Percentiles rank a stretch among this genome's conserved stretches.
These are phyloP conservation scores for Spongiforma sp. DNA, from an alignment of 1,284 basidiomycete genomes.

Conservation along the genomic window DNA sequence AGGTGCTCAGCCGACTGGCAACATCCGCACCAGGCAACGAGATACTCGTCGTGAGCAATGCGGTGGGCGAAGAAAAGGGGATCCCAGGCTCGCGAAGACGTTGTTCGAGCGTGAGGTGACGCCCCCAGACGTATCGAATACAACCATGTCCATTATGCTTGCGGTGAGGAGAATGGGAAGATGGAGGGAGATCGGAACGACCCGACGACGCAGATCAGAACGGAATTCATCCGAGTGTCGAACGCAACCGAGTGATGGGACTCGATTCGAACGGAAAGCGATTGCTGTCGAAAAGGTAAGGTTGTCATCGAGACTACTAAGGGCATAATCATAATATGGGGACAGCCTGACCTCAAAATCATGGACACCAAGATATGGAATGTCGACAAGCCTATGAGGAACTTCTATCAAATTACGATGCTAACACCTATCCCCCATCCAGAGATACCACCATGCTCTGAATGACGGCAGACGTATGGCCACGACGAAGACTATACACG, in stretches of 20 bases:
- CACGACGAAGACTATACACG: slow-evolving; percentile 72
- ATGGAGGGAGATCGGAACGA: slow-evolving; percentile 43
- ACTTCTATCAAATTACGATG: slow-evolving; percentile 73
- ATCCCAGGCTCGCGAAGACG: slow-evolving; percentile 36
- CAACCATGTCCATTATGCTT: slow-evolving; percentile 59
- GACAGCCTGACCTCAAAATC: slow-evolving; percentile 74
- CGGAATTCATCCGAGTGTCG: slow-evolving; percentile 39
- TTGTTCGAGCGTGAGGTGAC: slow-evolving; percentile 54
- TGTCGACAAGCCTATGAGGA: slow-evolving; percentile 60
- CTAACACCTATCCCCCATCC: slow-evolving; percentile 74
- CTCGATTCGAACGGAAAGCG: slow-evolving; percentile 57
- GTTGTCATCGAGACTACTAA: background rate
- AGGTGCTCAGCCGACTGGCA: slow-evolving; percentile 37
- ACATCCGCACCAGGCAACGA: slow-evolving; percentile 49
- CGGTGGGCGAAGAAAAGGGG: slow-evolving; percentile 38
- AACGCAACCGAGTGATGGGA: slow-evolving; percentile 63
- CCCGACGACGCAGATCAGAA: slow-evolving; percentile 47
- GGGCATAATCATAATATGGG: slow-evolving; percentile 50
- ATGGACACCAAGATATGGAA: slow-evolving; percentile 80
- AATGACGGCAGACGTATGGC: slow-evolving; percentile 71
- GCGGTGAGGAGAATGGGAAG: slow-evolving; percentile 39
- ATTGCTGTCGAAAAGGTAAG: slow-evolving; percentile 42
- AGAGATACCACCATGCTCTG: slow-evolving; percentile 60
- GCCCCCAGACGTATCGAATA: slow-evolving; percentile 68
- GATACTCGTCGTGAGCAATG: slow-evolving; percentile 46